Conservation (phyloP, 2,329 filamentous ascomycete genomes). For the Pseudogymnoascus sp. region DNA sequence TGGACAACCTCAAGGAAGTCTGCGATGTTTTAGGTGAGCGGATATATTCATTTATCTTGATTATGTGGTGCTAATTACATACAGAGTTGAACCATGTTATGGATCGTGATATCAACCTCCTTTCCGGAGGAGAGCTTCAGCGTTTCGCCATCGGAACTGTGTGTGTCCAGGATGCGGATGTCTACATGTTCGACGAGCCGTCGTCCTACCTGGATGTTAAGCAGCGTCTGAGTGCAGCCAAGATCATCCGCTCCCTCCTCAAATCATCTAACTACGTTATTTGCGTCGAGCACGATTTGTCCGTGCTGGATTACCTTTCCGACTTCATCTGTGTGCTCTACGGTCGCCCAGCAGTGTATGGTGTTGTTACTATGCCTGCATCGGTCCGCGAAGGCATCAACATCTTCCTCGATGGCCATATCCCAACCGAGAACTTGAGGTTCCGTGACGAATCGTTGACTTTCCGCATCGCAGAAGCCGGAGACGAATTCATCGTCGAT, state of each 20-base stretch:
- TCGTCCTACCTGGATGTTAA: slow-evolving; percentile 99
- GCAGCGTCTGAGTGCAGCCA: slow-evolving; percentile 87
- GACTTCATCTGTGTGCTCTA: slow-evolving; percentile 98
- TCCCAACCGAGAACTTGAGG: slow-evolving; percentile 94
- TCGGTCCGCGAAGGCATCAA: slow-evolving; percentile 99
- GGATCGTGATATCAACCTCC: slow-evolving; percentile 79
- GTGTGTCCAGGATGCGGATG: slow-evolving; percentile 91
- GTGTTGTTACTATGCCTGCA: slow-evolving; percentile 91
- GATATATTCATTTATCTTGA: neutral
- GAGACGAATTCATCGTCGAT: slow-evolving; percentile 81
- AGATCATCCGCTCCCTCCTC: slow-evolving; percentile 85
- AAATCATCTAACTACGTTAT: slow-evolving; percentile 91
- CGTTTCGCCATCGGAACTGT: slow-evolving; percentile 95
- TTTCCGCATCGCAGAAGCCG: slow-evolving; percentile 85
- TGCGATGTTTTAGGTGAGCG: slow-evolving; percentile 62
- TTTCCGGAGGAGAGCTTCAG: slow-evolving; percentile 97
- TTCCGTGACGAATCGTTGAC: slow-evolving; percentile 96
- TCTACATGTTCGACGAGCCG: slow-evolving; percentile 99
- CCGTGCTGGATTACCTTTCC: slow-evolving; percentile 94
- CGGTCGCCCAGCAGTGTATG: slow-evolving; percentile 89
- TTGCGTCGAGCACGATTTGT: slow-evolving; percentile 98
- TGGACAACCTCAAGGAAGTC: slow-evolving; percentile 76
- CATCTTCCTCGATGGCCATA: slow-evolving; percentile 96
- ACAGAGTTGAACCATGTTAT: slow-evolving; percentile 78
- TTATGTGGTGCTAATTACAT: slow-evolving; percentile 2